These are phyloP conservation scores for Globisporangium canariense DNA, from an alignment of 352 stramenopile species.

Conservation along the genomic window DNA sequence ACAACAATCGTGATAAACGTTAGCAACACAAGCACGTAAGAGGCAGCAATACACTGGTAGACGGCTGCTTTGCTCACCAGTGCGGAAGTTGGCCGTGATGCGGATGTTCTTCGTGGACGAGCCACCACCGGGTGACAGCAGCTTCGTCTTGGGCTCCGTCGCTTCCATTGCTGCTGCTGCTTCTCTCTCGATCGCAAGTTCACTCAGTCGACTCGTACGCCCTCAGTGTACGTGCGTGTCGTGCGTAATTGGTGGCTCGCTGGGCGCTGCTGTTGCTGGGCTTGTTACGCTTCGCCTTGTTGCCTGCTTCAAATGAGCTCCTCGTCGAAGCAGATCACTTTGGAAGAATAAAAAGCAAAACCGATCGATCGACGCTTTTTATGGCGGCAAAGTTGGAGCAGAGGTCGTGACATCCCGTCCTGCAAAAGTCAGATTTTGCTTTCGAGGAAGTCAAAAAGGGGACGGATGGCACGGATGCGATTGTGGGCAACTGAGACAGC, in stretches of 20 bases:
- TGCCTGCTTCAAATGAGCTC: conserved; percentile 8
- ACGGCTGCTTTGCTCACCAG: conserved; percentile 21
- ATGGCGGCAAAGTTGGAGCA: neutral
- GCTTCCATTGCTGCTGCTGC: conserved; percentile 1
- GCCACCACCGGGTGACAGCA: conserved; percentile 11
- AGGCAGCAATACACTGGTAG: neutral
- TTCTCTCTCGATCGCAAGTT: neutral
- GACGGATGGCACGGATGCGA: conserved; percentile 2
- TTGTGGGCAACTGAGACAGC: neutral
- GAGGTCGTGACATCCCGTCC: neutral
- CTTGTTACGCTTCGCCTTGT: neutral
- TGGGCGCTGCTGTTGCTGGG: neutral
- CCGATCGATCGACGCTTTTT: neutral
- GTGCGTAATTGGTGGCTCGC: neutral
- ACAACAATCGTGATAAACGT: neutral
- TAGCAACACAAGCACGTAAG: neutral
- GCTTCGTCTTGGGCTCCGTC: conserved; percentile 12
- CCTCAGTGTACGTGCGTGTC: neutral
- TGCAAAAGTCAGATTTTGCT: neutral
- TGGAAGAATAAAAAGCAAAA: conserved; percentile 10
- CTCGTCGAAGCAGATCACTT: conserved; percentile 5
- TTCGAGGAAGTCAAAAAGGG: neutral
- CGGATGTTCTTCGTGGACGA: conserved; percentile 18
- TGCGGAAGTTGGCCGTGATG: conserved; percentile 69
- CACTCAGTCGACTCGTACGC: neutral